A percentile compares a stretch with the other conserved stretches of the same genome.
phyloP scores from a whole-genome alignment of 169 alveolate genomes.

The Plasmodium malariae region DNA sequence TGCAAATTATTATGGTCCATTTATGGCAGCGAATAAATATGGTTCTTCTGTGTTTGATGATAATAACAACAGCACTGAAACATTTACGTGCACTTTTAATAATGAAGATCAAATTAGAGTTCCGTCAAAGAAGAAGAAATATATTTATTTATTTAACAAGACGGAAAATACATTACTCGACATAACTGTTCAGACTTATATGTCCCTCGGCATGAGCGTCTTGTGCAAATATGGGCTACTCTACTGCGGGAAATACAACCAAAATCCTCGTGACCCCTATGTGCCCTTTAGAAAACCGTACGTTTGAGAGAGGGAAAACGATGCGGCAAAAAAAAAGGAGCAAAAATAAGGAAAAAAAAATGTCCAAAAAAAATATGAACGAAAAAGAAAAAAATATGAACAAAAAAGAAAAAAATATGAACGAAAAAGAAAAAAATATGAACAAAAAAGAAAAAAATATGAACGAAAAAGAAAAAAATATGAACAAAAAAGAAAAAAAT shows the following conservation, averaged over 20 bases:
- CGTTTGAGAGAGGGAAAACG: not conserved
- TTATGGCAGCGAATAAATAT: not conserved
- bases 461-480: not conserved
- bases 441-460: not conserved
- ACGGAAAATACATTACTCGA: conserved; percentile 15
- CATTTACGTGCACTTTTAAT: conserved; percentile 29
- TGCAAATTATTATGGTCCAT: conserved; percentile 6
- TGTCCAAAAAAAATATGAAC: not conserved
- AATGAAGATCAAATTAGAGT: conserved; percentile 59
- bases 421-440: not conserved
- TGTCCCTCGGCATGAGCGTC: conserved; percentile 71
- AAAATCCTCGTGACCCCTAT: conserved; percentile 52
- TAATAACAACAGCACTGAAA: conserved; percentile 17
- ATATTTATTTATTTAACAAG: conserved; percentile 23
- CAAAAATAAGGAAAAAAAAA: not conserved
- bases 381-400: not conserved
- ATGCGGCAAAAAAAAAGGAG: not conserved
- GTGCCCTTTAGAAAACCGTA: conserved; percentile 63
- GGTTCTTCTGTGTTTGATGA: not conserved
- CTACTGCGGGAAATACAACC: conserved; percentile 48
- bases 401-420: not conserved
- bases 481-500: too few species aligned
- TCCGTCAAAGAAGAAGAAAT: conserved; percentile 21
- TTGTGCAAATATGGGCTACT: conserved; percentile 37
- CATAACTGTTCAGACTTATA: conserved; percentile 28